Evolutionary conservation across 179 eudicot genomes (phyloP).

Genomic region (Camellia oleifera): DNA sequence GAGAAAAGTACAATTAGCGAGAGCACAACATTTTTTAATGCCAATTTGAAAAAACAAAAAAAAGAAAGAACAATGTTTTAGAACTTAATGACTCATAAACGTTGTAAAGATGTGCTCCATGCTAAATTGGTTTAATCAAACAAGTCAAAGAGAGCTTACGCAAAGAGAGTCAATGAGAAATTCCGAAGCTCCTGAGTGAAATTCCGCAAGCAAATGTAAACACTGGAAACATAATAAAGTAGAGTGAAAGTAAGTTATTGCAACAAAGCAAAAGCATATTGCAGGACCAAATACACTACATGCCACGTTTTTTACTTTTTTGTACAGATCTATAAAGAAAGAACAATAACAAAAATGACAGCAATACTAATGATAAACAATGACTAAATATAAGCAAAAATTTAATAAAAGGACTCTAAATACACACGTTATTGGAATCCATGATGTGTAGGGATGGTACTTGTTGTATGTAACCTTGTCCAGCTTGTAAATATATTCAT

Average conservation of each 20-base stretch:
- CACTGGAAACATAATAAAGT: conserved; percentile 51
- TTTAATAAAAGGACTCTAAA: not conserved
- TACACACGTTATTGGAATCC: conserved; percentile 95
- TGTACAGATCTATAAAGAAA: not conserved
- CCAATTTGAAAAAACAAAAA: not conserved
- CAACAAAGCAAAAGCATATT: not conserved
- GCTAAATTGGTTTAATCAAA: not conserved
- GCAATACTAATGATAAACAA: not conserved
- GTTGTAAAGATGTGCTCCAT: not conserved
- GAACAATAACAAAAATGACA: not conserved
- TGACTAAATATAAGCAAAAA: not conserved
- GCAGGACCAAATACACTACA: not conserved
- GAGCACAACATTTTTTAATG: not conserved
- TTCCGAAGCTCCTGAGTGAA: conserved; percentile 87
- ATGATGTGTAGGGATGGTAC: conserved; percentile 95
- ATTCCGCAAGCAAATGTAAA: conserved; percentile 89
- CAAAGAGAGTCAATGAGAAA: conserved; percentile 41
- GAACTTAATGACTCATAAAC: not conserved
- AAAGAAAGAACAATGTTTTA: not conserved
- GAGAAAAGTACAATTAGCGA: conserved; percentile 17
- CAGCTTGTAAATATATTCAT: conserved; percentile 88
- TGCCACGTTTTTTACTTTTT: conserved; percentile 1
- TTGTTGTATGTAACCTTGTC: conserved; percentile 93
- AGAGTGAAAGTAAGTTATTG: conserved; percentile 12
- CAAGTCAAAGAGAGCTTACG: conserved; percentile 12